Base-by-base conservation (phyloP, 352 stramenopile species). In the Phytophthora vignae region DNA sequence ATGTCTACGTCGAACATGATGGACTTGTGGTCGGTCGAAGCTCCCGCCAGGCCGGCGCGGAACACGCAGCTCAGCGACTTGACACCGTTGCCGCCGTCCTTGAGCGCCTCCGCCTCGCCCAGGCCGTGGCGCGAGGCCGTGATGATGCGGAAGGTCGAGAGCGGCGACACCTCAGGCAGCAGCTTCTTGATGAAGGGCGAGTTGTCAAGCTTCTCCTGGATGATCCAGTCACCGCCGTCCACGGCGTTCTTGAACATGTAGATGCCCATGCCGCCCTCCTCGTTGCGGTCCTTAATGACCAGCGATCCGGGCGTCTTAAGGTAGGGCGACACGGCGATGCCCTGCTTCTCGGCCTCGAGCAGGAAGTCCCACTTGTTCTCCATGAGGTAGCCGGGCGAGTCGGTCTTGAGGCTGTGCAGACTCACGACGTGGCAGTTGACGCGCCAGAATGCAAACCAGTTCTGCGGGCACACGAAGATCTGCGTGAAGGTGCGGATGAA, bases 361-460 rank as follows among this genome's bases (percentile, higher is more conserved):
- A 99, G 77, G 74, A 99, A 99, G 60, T 98, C 98, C 97, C 97
- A 99, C 83, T 99, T 99, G 85, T 99, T 98, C 81, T 99, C 97
- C 93, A 98, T 98, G 55, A 89, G 70, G 79, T 99, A 99, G 54
- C 92, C 95, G 2, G 83, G 73, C 15, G 93, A 97, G 73, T 97
- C 84, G 42, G 93, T 98, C 66, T 99, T 89, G 44, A 98, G 85
- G 54, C 94, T 92, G 87, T 99, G 97, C 65, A 98, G 86, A 70
- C 94, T 97, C 60, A 98, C 95, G 52, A 99, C 84, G 71, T 96
- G 89, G 77, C 90, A 98, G 80, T 99, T 99, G 38, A 99, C 71
- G 46, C 97, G 88, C 98, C 98, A 99, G 72, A 98, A 99, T 38
- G 76, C 90, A 69, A 99, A 99, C 98, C 98, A 99, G 84, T 99